Evolutionary conservation across 306 rosid species (phyloP), one percentile per base, ranked within the genome.

Genomic region (Citrullus amarus): DNA sequence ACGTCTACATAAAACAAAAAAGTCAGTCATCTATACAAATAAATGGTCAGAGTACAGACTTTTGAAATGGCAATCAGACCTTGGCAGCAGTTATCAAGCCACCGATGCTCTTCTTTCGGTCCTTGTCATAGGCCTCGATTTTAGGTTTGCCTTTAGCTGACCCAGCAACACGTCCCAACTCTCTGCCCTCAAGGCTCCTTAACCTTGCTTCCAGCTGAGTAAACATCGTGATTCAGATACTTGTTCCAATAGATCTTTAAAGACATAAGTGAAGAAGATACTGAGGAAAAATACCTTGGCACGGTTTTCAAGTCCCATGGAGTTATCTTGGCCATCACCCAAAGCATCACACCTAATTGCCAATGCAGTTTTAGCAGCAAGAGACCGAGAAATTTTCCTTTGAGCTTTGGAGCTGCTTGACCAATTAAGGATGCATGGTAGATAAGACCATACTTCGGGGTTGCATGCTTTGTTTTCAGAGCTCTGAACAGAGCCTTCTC

Each of bases 401-500:
- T 95, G 13, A 86, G 78, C 83, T 95, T 95, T 30, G 97, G 97
- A 15, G 96, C 90, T 36, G 97, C 97, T 81, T 92, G 97, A 72
- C 99, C 99, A 83, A 95, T 87, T 84, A 95, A 82, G 30, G 97
- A 92, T 32, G 99, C 99, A 83, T 95, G 96, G 77, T 95, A 95
- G 69, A 95, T 95, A 76, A 95, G 97, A 77, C 99, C 99, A 74
- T 91, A 95, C 63, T 95, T 95, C 9, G 97, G 97, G 57, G 97
- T 95, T 28, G 97, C 96, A 71, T 95, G 97, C 86, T 95, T 95
- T 17, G 99, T 92, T 83, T 95, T 92, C 80, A 95, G 77, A 2
- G 99, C 97, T 63, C 99, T 88, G 41, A 92, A 95, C 54, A 95
- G 97, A 71, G 99, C 97, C 88, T 95, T 95, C 81, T 92, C 99